A percentile compares a stretch with the other conserved stretches of the same genome.
Conservation (phyloP, 2,329 filamentous ascomycete species). For the Cadophora sp. region DNA sequence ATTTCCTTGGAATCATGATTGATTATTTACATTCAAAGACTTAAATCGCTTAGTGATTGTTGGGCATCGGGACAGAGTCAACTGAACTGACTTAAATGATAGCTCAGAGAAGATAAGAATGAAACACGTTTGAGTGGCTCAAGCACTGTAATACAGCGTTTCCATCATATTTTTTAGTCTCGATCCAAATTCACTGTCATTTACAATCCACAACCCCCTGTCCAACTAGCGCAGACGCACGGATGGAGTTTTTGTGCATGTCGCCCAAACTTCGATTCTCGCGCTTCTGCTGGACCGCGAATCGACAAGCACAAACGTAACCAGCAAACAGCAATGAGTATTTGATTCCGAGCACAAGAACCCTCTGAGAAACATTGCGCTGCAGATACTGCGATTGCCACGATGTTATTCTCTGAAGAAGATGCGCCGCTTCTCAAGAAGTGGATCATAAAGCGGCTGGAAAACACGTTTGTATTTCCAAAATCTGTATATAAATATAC, state of each 20-base stretch:
- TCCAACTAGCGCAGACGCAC: slow-evolving; percentile 1
- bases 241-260: slow-evolving; percentile 3
- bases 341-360: background rate
- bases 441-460: slow-evolving; percentile 80
- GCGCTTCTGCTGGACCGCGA: background rate
- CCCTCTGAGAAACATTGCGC: background rate
- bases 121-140: background rate
- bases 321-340: slow-evolving; percentile 21
- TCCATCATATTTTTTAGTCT: background rate
- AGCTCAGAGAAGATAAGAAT: background rate
- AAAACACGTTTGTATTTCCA: slow-evolving; percentile 67
- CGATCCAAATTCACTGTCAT: background rate
- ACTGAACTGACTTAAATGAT: background rate
- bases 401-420: slow-evolving; percentile 68
- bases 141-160: background rate
- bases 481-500: background rate
- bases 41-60: background rate
- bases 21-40: background rate
- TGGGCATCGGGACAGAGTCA: background rate
- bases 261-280: background rate
- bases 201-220: background rate
- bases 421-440: slow-evolving; percentile 70
- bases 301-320: slow-evolving; percentile 13
- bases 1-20: background rate
- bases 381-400: slow-evolving; percentile 28